Base-by-base conservation (phyloP, 208 protist species). In the Wallacemonas sp. region DNA sequence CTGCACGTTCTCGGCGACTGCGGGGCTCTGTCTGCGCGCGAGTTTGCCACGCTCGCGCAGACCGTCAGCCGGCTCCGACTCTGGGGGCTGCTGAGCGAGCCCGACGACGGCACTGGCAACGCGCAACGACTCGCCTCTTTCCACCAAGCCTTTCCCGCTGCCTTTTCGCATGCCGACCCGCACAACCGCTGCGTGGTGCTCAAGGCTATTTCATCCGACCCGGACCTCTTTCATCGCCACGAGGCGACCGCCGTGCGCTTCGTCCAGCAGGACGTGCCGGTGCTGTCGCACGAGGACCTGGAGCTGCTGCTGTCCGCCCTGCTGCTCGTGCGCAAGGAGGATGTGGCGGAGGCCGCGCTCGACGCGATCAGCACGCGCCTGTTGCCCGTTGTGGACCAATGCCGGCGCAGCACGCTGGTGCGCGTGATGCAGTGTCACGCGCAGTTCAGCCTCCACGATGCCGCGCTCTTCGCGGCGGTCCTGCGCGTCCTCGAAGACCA, bases 391-490 rank as follows among this genome's bases (percentile, higher is more conserved):
- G 42, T 92, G 4, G 71, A 76, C 28, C 86, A 92, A 59, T 92
- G 88, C 67, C 68, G 75, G 5, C 83, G 82, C 33, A 94, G 88
- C 67, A 87, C 87, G 10, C 62, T 93, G 1, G 81, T 96, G 36
- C 87, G 91, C 0, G 63, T 94, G 14, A 57, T 96, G 31, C 91
- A 93, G 76, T 94, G 88, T 62, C 83, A 91, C 64, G 75, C 85
- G 29, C 42, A 65, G 32, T 89, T 91, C 49, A 31, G 54, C 45
- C 44, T 96, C 12, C 79, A 92, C 48, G 81, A 92, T 44, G 65
- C 46, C n/a, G 48, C 75, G 3, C 76, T 92, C 2, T 45, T 83
- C 22, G 39, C 49, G 26, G 45, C 70, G 11, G 77, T 70, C 12
- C 59, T 94, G 18, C 18, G 25, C 1, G 65, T 65, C 22, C 72